phyloP scores from a whole-genome alignment of 805 yeast species.

The Saturnispora besseyi region DNA sequence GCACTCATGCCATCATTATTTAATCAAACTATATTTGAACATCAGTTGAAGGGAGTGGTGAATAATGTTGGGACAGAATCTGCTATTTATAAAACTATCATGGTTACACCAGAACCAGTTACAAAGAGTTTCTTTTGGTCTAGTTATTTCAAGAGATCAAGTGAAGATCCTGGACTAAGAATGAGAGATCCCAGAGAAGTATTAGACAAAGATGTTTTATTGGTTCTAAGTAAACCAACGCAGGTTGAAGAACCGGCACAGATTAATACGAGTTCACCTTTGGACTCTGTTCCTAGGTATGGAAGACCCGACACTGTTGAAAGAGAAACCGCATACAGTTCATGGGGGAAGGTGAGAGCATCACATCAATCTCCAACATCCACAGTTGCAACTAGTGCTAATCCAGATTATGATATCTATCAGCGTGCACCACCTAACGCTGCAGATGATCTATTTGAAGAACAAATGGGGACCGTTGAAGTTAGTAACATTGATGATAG shows the following conservation, averaged over 20 bases:
- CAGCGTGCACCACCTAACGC: neutral
- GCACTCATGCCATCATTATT: slow-evolving; percentile 25
- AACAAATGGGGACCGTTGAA: neutral
- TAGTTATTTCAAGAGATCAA: slow-evolving; percentile 43
- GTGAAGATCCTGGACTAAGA: slow-evolving; percentile 40
- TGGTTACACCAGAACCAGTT: slow-evolving; percentile 22
- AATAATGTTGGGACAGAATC: slow-evolving; percentile 20
- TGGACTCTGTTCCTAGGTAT: slow-evolving; percentile 6
- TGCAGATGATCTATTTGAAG: slow-evolving; percentile 5
- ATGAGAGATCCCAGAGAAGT: slow-evolving; percentile 46
- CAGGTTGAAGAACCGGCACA: neutral
- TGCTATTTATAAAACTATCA: slow-evolving; percentile 15
- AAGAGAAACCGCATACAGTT: slow-evolving; percentile 10
- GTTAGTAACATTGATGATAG: slow-evolving; percentile 4
- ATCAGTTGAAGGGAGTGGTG: slow-evolving; percentile 26
- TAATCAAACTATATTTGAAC: slow-evolving; percentile 24
- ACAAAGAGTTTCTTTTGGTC: slow-evolving; percentile 32
- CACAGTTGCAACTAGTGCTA: neutral
- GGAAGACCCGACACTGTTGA: slow-evolving; percentile 7
- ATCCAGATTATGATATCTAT: neutral
- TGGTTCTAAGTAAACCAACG: neutral
- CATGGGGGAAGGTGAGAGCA: slow-evolving; percentile 22
- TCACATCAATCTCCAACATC: neutral
- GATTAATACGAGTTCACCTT: neutral
- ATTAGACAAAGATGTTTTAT: neutral